A percentile compares a stretch with the other conserved stretches of the same genome.
Evolutionary conservation across 2,329 filamentous ascomycete genomes (phyloP).

Genomic region (Colletotrichum caudatum): DNA sequence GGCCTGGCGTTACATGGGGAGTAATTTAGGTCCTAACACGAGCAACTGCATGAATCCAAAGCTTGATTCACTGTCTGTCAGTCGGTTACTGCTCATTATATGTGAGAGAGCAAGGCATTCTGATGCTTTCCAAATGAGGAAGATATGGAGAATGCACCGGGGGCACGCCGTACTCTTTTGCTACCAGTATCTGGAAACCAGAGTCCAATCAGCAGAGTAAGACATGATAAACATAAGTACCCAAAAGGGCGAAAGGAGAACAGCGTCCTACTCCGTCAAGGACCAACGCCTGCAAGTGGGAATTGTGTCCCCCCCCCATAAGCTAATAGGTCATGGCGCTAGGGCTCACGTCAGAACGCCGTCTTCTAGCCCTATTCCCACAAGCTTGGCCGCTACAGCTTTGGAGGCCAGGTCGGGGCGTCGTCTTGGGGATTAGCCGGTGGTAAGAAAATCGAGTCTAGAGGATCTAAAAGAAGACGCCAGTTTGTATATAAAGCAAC

Average conservation of each 20-base stretch:
- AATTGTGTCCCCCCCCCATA: neutral
- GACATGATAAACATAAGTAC: neutral
- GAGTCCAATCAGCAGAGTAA: neutral
- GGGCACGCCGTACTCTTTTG: neutral
- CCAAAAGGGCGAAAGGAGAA: neutral
- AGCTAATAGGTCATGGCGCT: neutral
- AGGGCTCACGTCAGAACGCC: neutral
- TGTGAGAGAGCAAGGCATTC: neutral
- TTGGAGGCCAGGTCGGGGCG: no score
- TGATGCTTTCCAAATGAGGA: neutral
- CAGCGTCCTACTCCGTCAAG: neutral
- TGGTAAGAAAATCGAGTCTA: neutral
- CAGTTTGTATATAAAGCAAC: neutral
- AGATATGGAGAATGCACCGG: neutral
- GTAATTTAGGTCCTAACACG: slow-evolving; percentile 12
- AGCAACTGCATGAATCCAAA: neutral
- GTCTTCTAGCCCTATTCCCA: neutral
- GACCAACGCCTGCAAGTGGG: neutral
- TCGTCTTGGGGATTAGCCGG: no score
- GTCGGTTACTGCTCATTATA: neutral
- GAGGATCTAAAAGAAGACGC: neutral
- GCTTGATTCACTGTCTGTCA: neutral
- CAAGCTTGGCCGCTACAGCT: no score
- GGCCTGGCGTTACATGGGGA: slow-evolving; percentile 32
- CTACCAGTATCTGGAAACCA: neutral